Percentiles rank a stretch among this genome's conserved stretches.
phyloP scores from a whole-genome alignment of 306 rosid genomes.

The Sicyos baderoa region DNA sequence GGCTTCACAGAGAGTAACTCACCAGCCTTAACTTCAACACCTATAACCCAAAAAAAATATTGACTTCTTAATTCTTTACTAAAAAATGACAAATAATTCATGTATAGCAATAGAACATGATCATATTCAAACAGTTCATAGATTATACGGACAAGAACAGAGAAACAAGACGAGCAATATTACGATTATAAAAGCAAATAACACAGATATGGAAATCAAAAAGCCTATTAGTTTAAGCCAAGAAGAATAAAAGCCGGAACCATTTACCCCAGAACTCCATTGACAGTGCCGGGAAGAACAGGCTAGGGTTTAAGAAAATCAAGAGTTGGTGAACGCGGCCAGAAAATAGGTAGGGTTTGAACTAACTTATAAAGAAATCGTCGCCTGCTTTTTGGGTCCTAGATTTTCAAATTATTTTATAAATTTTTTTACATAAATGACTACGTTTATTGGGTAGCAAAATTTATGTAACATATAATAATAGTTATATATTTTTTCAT shows the following conservation, averaged over 20 bases:
- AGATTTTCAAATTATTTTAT: too few species aligned
- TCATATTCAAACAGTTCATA: too few species aligned
- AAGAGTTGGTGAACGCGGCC: too few species aligned
- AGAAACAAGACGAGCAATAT: not conserved
- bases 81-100: too few species aligned
- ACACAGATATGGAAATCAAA: not conserved
- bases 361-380: not conserved
- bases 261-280: not conserved
- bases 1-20: conserved; percentile 45
- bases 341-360: too few species aligned
- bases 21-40: conserved; percentile 87
- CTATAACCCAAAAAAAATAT: conserved; percentile 21
- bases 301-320: not conserved
- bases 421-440: too few species aligned
- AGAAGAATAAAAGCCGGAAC: not conserved
- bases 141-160: not conserved
- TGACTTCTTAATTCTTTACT: too few species aligned
- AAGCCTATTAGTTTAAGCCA: not conserved
- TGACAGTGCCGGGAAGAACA: not conserved
- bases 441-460: too few species aligned
- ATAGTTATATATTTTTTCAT: too few species aligned
- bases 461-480: too few species aligned
- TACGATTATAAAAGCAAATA: not conserved
- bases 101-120: too few species aligned
- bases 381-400: not conserved